Conservation (phyloP, 2,329 filamentous ascomycete species). For the Ilyonectria destructans region DNA sequence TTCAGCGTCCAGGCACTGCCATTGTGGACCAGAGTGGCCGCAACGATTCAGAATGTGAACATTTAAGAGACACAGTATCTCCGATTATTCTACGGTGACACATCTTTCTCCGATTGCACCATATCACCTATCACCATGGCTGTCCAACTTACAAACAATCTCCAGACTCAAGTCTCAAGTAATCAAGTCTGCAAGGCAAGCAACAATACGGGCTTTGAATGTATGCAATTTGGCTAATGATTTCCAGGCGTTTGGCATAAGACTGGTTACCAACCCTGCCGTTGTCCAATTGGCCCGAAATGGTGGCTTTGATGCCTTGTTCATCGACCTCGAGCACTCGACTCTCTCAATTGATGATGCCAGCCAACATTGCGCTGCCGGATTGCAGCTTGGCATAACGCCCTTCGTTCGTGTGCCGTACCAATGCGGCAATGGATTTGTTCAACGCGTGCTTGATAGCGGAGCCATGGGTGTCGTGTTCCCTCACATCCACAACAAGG, state of each 20-base stretch:
- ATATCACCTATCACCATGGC: background rate
- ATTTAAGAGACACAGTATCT: too few relatives aligned
- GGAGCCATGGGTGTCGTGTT: conserved; percentile 54
- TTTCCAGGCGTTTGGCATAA: conserved; percentile 49
- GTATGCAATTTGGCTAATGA: too few relatives aligned
- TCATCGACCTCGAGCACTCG: conserved; percentile 59
- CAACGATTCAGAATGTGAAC: too few relatives aligned
- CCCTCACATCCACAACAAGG: conserved; percentile 39
- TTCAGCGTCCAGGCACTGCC: too few relatives aligned
- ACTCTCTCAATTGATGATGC: conserved; percentile 51
- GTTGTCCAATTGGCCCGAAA: conserved; percentile 53
- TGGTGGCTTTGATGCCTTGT: conserved; percentile 55
- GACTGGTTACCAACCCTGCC: conserved; percentile 46
- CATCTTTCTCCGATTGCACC: too few relatives aligned
- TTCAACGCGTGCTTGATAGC: conserved; percentile 53
- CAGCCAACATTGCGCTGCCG: conserved; percentile 49
- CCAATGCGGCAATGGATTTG: conserved; percentile 54
- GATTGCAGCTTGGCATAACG: conserved; percentile 46
- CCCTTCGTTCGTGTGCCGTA: conserved; percentile 54
- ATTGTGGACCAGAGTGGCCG: too few relatives aligned
- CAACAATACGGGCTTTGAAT: too few relatives aligned
- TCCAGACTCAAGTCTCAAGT: background rate
- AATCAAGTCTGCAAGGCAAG: background rate
- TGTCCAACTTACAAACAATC: background rate
- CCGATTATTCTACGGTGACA: too few relatives aligned